Base-by-base conservation (phyloP, 2,329 filamentous ascomycete genomes). In the Cadophora malorum region DNA sequence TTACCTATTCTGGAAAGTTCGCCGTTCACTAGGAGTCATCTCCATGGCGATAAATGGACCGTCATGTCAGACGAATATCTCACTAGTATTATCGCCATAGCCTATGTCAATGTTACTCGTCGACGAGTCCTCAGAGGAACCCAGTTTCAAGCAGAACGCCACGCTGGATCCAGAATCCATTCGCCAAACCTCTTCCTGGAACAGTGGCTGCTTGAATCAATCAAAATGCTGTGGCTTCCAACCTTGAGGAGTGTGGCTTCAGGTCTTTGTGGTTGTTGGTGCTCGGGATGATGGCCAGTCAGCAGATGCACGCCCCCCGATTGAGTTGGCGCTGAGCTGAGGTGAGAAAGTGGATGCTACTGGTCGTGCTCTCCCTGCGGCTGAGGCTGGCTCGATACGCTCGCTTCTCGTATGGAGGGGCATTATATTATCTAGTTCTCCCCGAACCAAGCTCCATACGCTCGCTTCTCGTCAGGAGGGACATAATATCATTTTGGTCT, bases 271-370 rank as follows among this genome's bases (percentile, higher is more conserved):
- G 31, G 4, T 58, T n/a, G 58, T 61, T 61, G 58, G 35, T 47
- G 12, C 38, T 31, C 58, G 58, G 63, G 19, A 45, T 10, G 31
- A 23, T 63, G 31, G 23, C 23, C 38, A 63, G 28, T 61, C 23
- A 62, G 33, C 58, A 61, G 23, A 3, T 25, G 21, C 52, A 33
- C 19, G 41, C 12, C 33, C 31, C 19, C 33, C 31, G 23, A 59
- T 23, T 59, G 31, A 31, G 33, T 59, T 59, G 55, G 55, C 55
- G 55, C 55, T 28, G 66, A 61, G 66, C 66, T 68, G 56, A 68
- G 35, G 35, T 63, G 47, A 66, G 58, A 47, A 47, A 55, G 52
- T 55, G 52, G 52, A n/a, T 55, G 52, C 52, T 33, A 33, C 28
- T 31, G 50, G 41, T 45, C 3, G 49, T 8, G 31, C 65, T 31